phyloP scores from a whole-genome alignment of 805 yeast species.

The Wickerhamia fluorescens region DNA sequence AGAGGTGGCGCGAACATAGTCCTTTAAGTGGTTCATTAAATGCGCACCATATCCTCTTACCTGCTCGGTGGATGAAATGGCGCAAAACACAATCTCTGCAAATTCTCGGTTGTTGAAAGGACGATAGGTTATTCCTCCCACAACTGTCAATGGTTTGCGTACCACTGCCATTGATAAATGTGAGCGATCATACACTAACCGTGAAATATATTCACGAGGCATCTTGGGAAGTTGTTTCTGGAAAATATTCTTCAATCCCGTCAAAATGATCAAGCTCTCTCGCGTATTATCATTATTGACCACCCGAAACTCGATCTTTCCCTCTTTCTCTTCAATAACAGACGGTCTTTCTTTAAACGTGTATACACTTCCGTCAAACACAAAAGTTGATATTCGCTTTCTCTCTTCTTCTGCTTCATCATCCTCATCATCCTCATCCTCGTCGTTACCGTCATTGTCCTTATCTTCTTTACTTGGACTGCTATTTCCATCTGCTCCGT shows the following conservation, averaged over 20 bases:
- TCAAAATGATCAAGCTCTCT: conserved; percentile 84
- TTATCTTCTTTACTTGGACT: conserved; percentile 19
- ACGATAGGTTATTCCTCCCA: conserved; percentile 94
- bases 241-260: conserved; percentile 92
- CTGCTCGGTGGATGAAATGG: conserved; percentile 94
- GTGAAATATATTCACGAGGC: conserved; percentile 95
- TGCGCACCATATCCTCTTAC: conserved; percentile 99
- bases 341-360: conserved; percentile 90
- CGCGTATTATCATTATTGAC: conserved; percentile 89
- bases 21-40: conserved; percentile 94
- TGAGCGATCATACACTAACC: conserved; percentile 89
- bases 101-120: conserved; percentile 87
- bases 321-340: conserved; percentile 88
- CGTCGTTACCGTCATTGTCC: conserved; percentile 12
- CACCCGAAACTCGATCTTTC: conserved; percentile 89
- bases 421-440: conserved; percentile 32
- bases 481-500: conserved; percentile 11
- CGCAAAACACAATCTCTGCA: conserved; percentile 98
- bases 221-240: conserved; percentile 97
- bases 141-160: conserved; percentile 87
- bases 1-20: conserved; percentile 84
- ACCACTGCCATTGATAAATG: conserved; percentile 96
- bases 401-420: conserved; percentile 38
- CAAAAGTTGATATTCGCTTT: conserved; percentile 42
- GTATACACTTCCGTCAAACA: conserved; percentile 72